phyloP scores from a whole-genome alignment of 2,329 filamentous ascomycete genomes.

The Aspergillus neoniger region DNA sequence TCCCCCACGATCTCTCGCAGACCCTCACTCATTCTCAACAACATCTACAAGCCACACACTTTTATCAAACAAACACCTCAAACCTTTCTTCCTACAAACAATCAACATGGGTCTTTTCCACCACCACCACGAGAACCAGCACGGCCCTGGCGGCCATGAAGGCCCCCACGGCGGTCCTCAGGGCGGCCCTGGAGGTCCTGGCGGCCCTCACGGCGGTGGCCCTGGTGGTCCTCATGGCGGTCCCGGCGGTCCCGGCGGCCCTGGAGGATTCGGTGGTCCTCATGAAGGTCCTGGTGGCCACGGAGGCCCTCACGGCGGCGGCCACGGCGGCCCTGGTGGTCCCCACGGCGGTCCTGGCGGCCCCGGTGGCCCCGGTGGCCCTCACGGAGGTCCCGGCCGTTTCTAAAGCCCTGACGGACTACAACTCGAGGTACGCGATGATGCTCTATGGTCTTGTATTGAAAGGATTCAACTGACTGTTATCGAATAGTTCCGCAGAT shows the following conservation, averaged over 20 bases:
- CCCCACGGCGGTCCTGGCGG: neutral
- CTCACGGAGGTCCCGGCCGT: neutral
- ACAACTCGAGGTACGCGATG: neutral
- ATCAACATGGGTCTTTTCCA: conserved; percentile 3
- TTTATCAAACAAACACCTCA: neutral
- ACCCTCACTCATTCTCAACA: neutral
- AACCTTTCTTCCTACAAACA: neutral
- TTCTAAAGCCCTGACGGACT: neutral
- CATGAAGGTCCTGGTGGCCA: neutral
- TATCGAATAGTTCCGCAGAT: neutral
- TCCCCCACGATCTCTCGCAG: neutral
- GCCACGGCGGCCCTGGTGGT: neutral
- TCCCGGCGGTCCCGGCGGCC: neutral
- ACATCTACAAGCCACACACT: neutral
- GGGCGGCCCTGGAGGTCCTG: neutral
- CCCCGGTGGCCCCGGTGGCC: conserved; percentile 1
- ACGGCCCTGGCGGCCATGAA: neutral
- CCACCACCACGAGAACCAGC: conserved; percentile 1
- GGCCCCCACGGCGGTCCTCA: neutral
- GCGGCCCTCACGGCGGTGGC: neutral
- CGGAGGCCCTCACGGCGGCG: neutral
- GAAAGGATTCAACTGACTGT: neutral
- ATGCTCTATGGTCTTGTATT: too few relatives aligned
- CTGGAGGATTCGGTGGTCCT: neutral
- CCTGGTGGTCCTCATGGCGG: neutral